A percentile compares a stretch with the other conserved stretches of the same genome.
Evolutionary conservation across 805 yeast species (phyloP).

Genomic region (Lipomyces yamadae): DNA sequence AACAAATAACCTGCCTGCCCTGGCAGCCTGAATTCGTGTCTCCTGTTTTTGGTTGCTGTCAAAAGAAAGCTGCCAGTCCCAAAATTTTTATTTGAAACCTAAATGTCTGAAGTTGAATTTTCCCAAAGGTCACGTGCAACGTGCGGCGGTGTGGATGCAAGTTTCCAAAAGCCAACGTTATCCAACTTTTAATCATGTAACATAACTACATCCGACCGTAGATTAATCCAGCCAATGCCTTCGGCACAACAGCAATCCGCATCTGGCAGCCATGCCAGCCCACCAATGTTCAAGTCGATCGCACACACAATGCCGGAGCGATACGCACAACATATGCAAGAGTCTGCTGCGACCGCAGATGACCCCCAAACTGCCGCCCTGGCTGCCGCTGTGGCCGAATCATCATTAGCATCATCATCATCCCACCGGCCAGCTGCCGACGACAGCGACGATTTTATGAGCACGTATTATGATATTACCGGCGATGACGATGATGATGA

Average conservation of each 20-base stretch:
- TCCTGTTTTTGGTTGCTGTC: too few relatives aligned
- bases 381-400: neutral
- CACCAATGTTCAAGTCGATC: constrained; percentile 32
- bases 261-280: neutral
- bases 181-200: too few relatives aligned
- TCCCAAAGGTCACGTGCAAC: too few relatives aligned
- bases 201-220: too few relatives aligned
- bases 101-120: too few relatives aligned
- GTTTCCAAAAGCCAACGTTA: too few relatives aligned
- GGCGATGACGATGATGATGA: constrained; percentile 4
- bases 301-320: constrained; percentile 28
- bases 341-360: neutral
- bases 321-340: constrained; percentile 18
- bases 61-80: too few relatives aligned
- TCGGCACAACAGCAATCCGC: neutral
- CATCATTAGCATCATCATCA: neutral
- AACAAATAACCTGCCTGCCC: too few relatives aligned
- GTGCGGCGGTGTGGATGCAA: too few relatives aligned
- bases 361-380: neutral
- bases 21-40: too few relatives aligned
- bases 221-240: neutral
- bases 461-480: neutral
- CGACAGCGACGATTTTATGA: constrained; percentile 10
- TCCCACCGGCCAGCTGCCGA: neutral
- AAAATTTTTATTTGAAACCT: too few relatives aligned